These are phyloP conservation scores for Chernovozyma sophiae-reginae DNA, from an alignment of 1,139 yeast genomes.

Conservation along the genomic window DNA sequence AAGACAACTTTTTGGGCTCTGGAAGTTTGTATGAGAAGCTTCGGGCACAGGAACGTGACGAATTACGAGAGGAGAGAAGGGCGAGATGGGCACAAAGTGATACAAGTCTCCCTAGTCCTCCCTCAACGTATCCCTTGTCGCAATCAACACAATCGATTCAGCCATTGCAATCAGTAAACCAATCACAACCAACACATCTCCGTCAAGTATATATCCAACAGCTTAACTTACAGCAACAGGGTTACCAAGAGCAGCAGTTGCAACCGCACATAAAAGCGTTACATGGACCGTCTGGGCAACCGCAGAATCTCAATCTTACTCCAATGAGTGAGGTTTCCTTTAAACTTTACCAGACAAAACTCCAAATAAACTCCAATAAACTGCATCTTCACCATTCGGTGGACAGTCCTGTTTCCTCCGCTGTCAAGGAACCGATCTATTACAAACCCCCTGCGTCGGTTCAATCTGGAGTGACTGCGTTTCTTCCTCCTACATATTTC, in stretches of 20 bases:
- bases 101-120: too few relatives aligned
- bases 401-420: conserved; percentile 1
- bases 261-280: too few relatives aligned
- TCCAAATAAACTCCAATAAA: conserved; percentile 10
- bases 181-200: too few relatives aligned
- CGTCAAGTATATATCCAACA: too few relatives aligned
- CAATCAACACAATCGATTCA: too few relatives aligned
- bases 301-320: not conserved
- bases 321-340: conserved; percentile 18
- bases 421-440: conserved; percentile 24
- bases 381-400: conserved; percentile 6
- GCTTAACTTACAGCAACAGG: too few relatives aligned
- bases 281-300: too few relatives aligned
- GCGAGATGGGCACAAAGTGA: not conserved
- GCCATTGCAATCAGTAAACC: too few relatives aligned
- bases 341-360: conserved; percentile 17
- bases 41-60: not conserved
- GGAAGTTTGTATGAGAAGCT: not conserved
- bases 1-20: not conserved
- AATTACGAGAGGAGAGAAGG: not conserved
- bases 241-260: too few relatives aligned
- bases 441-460: conserved; percentile 33
- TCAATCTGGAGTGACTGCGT: conserved; percentile 27
- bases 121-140: too few relatives aligned
- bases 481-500: conserved; percentile 24